Evolutionary conservation across 768 basidiomycete species (phyloP), one percentile per base, ranked within the genome.

Genomic region (Boletus subparvulus): DNA sequence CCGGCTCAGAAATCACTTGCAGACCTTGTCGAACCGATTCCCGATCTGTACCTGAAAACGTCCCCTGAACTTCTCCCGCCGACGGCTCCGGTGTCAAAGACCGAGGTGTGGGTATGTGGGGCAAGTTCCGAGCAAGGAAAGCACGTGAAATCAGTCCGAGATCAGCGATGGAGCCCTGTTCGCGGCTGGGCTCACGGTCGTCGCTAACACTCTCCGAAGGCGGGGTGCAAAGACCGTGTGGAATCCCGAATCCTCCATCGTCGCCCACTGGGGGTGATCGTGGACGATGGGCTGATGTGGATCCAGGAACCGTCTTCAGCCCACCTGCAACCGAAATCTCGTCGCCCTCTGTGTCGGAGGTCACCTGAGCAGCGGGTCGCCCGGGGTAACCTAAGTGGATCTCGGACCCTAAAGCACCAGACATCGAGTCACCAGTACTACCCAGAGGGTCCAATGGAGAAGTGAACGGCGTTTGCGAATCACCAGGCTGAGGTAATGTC

Each of bases 201-300:
- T 40, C 28, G 1, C 8, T 9, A 39, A 24, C 47, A 0, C 10
- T 35, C 11, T 57, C 60, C 2, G 46, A 46, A 17, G 53, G 49
- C 2, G 55, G 55, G 10, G 60, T 65, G 13, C 55, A 52, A 16
- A 57, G 55, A 52, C 49, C 12, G 1, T 58, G 50, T 11, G 46
- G 41, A 11, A 39, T 26, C 9, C 4, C 47, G 9, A 39, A 33
- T 11, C 4, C 47, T 21, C 21, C 48, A 2, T 55, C 44, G 16
- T 58, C 46, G 4, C 35, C 56, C 2, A 45, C 13, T 21, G 43
- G 50, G 9, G 43, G 19, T 21, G 28, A 17, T 12, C 28, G 53
- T 35, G 7, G 46, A 56, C 3, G 21, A 19, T 28, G 6, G 4
- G 1, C 17, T 12, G 30, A 28, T 21, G 21, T 8, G 10, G 21